Evolutionary conservation across 805 yeast species (phyloP), one percentile per base, ranked within the genome.

Genomic region (Barnettozyma sucrosica): DNA sequence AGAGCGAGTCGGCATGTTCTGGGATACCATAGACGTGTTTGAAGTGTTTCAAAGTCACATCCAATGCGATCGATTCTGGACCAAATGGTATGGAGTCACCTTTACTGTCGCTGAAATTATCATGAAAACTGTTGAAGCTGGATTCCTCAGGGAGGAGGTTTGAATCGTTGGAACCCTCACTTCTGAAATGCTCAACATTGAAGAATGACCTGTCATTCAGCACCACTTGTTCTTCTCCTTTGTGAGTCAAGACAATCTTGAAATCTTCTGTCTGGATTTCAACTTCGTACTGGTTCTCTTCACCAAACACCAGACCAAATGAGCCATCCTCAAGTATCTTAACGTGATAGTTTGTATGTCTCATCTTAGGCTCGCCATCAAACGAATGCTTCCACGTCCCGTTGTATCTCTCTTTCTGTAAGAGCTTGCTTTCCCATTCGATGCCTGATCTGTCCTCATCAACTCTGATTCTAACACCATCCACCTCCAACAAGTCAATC

Each of bases 21-120:
- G 99, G 98, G 39, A 93, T 85, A n/a, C 99, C 99, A 63, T 79
- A 93, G 1, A 88, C 85, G 57, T 83, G 74, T 5, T 70, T 62
- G 55, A 73, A 83, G 1, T 79, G 81, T 3, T 66, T 60, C 54
- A 93, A 82, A 0, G 79, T 66, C 50, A 89, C 75, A 63, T 93
- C 99, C 25, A 86, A 54, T 0, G 84, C 97, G 23, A 93, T 73
- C 0, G 97, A 79, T 64, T 93, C 98, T 0, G 99, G 98, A 0
- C 96, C 96, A 36, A 85, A 66, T 7, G 89, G 88, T 11, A 85
- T 54, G 3, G 72, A 66, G 62, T 93, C 99, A 3, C 57, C 64
- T 32, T 63, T 71, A 2, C 86, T 77, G 59, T 89, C 95, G 47
- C 69, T 67, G 63, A 89, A 90, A 24, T 72, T 60, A 63, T 92